Base-by-base conservation (phyloP, 345 rosid species). In the Euphorbia tirucalli region DNA sequence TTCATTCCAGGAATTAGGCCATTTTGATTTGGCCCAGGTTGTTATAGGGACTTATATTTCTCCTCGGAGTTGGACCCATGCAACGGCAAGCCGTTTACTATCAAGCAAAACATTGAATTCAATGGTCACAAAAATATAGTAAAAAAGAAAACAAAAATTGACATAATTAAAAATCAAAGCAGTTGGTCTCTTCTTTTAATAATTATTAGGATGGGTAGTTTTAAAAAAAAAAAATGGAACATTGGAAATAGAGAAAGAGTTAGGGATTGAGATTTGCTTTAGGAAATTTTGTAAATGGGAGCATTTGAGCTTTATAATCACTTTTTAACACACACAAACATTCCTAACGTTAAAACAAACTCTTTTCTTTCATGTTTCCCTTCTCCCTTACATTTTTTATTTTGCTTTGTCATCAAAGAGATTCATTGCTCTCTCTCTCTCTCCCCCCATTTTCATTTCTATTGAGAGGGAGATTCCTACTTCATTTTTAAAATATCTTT, bases 171-270 rank as follows among this genome's bases (percentile, higher is more conserved):
- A 44, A 44, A 44, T 44, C 4, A 44, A 44, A 44, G 15, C 14
- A 44, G 10, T 44, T 13, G 49, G 49, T 44, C 49, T 44, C 49
- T 44, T 44, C 49, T 44, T 44, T 44, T 44, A 44, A 44, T 44
- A 44, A 37, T 37, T 37, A 13, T 44, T 44, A 13, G 15, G 49
- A 44, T 66, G 76, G 79, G 76, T 77, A 79, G 54, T 46, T 35
- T 35, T 35, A 62, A 62, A 74, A 65, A 72, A 81, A 72, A 79
- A 19, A 48, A 80, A 76, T 70, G 75, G 72, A 75, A 74, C 87
- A 83, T 85, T 76, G 89, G 89, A 79, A 86, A 81, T 54, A 68
- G 87, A 73, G 83, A 87, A 84, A 88, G 89, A 80, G 52, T 13
- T 74, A 77, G 75, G 78, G 78, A 75, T 79, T 78, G 80, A 78